Evolutionary conservation across 306 rosid species (phyloP), one percentile per base, ranked within the genome.

Genomic region (Fragaria nilgerrensis): DNA sequence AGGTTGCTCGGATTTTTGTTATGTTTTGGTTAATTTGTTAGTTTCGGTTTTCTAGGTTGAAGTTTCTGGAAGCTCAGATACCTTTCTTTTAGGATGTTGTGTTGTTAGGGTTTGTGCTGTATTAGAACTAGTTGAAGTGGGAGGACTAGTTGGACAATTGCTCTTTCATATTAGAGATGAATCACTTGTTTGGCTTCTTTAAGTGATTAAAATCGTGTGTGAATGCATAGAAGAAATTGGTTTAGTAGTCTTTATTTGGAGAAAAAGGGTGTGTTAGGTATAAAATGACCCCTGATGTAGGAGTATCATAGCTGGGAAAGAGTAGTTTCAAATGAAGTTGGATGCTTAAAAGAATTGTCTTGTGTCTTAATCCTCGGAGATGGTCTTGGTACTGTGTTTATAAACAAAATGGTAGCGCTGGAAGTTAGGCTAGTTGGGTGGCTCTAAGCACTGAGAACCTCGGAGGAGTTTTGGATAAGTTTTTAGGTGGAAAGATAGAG

Each of bases 81-180:
- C 23, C 0, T 25, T 17, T 20, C 1, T 74, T 14, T 75, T 44
- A 10, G 48, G 36, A 32, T 32, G 36, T 32, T 32, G 5, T 32
- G 37, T 25, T 52, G 56, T 73, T 79, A 79, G 78, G 82, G 78
- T 65, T 73, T 39, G 16, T 44, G 47, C 41, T 37, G 41, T 37
- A 37, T 32, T 32, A 32, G 36, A 43, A 7, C 47, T 43, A 43
- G 47, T 43, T 45, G 53, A 43, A 68, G 48, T 66, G 71, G 22
- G 29, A 66, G 27, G 49, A 66, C 27, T 66, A 5, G 13, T 37
- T 62, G 37, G 41, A 37, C 41, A 37, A 37, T 37, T 37, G 39
- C 4, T 32, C 36, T 20, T 66, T 20, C 4, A 25, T 19, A n/a
- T 39, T 45, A 39, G 29, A 67, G 9, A n/a, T 36, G 48, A 37